A percentile compares a stretch with the other conserved stretches of the same genome.
These are phyloP conservation scores for Volvox carteri DNA, from an alignment of 163 green algal species.

Conservation along the genomic window DNA sequence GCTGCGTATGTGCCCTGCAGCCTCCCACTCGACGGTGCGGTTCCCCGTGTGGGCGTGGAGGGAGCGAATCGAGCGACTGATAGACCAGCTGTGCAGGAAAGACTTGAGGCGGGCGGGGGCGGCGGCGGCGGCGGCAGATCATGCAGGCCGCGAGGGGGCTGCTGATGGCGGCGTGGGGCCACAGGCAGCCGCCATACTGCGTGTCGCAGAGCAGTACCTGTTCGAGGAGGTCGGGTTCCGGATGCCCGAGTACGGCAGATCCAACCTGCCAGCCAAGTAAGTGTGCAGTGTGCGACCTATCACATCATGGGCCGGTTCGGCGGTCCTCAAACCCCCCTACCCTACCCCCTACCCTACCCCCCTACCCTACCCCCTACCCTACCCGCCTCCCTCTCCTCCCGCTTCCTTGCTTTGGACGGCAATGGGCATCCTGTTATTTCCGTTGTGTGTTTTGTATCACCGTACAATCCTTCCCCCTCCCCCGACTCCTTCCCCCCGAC, in stretches of 20 bases:
- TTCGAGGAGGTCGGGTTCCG: slow-evolving; percentile 32
- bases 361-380: not conserved
- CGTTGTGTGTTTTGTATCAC: too few species aligned
- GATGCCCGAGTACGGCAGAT: slow-evolving; percentile 44
- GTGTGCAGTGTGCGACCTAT: too few species aligned
- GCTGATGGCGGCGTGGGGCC: not conserved
- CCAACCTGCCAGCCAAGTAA: slow-evolving; percentile 43
- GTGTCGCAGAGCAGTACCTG: slow-evolving; percentile 44
- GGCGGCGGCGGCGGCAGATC: not conserved
- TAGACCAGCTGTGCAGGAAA: slow-evolving; percentile 6
- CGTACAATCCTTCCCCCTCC: not conserved
- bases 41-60: slow-evolving; percentile 72
- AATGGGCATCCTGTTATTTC: too few species aligned
- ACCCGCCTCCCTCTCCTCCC: not conserved
- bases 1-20: slow-evolving; percentile 59
- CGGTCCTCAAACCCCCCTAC: too few species aligned
- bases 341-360: not conserved
- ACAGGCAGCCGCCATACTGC: slow-evolving; percentile 15
- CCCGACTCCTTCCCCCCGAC: not conserved
- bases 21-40: slow-evolving; percentile 67
- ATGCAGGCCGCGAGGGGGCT: not conserved
- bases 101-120: slow-evolving; percentile 21
- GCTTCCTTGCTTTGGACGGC: too few species aligned
- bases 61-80: slow-evolving; percentile 59
- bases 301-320: too few species aligned